Percentiles rank a stretch among this genome's conserved stretches.
Conservation (phyloP, 73 alveolate species). For the Tetrahymena elliotti region DNA sequence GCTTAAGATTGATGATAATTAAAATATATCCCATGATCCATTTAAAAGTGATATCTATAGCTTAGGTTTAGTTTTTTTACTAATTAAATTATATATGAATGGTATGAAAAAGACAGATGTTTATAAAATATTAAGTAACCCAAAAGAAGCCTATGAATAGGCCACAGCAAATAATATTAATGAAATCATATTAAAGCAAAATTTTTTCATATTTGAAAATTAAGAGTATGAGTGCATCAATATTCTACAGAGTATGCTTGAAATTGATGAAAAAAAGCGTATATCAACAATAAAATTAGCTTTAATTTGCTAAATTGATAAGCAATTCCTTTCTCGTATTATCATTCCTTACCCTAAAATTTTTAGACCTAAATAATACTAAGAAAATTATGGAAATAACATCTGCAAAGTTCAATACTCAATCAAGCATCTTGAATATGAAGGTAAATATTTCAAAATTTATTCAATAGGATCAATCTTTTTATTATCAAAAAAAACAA, state of each 20-base stretch:
- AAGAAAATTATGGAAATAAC: not conserved
- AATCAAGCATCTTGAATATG: not conserved
- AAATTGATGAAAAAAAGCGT: not conserved
- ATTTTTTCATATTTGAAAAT: not conserved
- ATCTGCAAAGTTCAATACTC: not conserved
- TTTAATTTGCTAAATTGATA: not conserved
- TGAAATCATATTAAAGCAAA: not conserved
- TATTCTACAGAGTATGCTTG: not conserved
- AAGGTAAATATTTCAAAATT: not conserved
- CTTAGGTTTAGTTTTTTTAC: not conserved
- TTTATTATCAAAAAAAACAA: too few relatives aligned
- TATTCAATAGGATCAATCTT: too few relatives aligned
- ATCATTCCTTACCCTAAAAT: not conserved
- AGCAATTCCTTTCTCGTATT: not conserved
- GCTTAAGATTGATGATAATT: not conserved
- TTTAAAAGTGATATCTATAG: not conserved
- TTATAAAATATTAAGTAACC: not conserved
- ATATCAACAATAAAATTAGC: not conserved
- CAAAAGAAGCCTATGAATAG: not conserved
- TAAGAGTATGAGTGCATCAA: not conserved
- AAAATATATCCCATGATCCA: not conserved
- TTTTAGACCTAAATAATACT: not conserved
- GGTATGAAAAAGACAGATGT: not conserved
- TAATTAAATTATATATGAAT: not conserved
- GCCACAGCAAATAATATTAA: not conserved